Base-by-base conservation (phyloP, 1,284 basidiomycete genomes). In the Tilletia caries region DNA sequence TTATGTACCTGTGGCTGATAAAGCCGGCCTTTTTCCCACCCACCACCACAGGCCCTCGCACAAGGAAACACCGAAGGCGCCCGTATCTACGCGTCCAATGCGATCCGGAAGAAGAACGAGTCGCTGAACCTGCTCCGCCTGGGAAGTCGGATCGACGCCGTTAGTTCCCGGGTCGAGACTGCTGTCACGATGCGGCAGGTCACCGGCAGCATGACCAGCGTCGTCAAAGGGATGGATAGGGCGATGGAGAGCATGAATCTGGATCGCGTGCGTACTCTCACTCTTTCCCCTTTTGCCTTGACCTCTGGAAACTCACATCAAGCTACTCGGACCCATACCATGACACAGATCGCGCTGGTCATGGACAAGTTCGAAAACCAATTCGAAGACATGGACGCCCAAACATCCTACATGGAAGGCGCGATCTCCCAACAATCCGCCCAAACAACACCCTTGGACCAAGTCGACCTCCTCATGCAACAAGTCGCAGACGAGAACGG, bases 211-310 rank as follows among this genome's bases (percentile, higher is more conserved):
- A 97, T 98, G 95, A 91, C 93, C 10, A 90, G 90, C 32, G 96
- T 98, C 5, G 96, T 99, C 67, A 91, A 90, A 82, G 95, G 95
- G 25, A 98, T 99, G 95, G 96, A 98, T 84, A 92, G 91, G 82
- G 96, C 96, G 3, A 98, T 98, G 96, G 92, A 97, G 82, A 92
- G 88, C 84, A 98, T 99, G 96, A 98, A 99, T 85, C 88, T 98
- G 66, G 96, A 98, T 81, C 87, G 91, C 83, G 95, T 94, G 80
- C 80, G 89, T 86, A 12, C 48, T 37, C 18, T 62, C 5, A 18
- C 25, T 50, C 8, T 20, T 50, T 50, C 20, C 48, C 25, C 48
- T 12, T 50, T 50, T 50, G n/a, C 48, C 8, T n/a, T 23, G 13
- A 6, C 37, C 8, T 41, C 37, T 41, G 37, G 37, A n/a, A n/a